These are phyloP conservation scores for Colletotrichum falcatum DNA, from an alignment of 2,329 filamentous ascomycete genomes.

Conservation along the genomic window DNA sequence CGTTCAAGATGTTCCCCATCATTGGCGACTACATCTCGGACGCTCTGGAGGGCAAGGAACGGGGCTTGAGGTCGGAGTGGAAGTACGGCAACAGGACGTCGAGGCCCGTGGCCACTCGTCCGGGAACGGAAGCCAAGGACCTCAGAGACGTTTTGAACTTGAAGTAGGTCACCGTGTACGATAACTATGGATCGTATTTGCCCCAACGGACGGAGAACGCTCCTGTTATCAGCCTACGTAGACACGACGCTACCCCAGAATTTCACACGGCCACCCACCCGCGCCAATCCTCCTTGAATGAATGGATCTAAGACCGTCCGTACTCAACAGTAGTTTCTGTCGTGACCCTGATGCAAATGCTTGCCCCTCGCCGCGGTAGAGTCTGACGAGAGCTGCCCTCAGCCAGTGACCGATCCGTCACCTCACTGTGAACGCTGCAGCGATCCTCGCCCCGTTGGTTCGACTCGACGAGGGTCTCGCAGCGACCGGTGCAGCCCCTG, in stretches of 20 bases:
- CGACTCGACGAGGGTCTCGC: constrained; percentile 17
- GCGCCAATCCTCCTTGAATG: background rate
- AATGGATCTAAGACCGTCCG: constrained; percentile 4
- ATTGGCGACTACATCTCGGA: constrained; percentile 44
- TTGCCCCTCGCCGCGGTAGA: background rate
- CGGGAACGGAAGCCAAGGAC: constrained; percentile 43
- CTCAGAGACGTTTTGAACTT: constrained; percentile 41
- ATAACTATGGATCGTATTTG: background rate
- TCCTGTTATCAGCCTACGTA: background rate
- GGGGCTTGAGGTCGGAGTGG: constrained; percentile 43
- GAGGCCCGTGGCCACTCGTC: constrained; percentile 39
- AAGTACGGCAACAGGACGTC: constrained; percentile 40
- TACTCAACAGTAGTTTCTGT: constrained; percentile 36
- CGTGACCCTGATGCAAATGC: constrained; percentile 28
- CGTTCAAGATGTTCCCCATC: constrained; percentile 47
- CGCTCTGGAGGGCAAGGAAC: constrained; percentile 40
- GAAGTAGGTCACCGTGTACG: background rate
- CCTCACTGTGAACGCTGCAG: background rate
- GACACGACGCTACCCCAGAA: background rate
- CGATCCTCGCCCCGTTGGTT: background rate
- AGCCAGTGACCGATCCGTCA: background rate
- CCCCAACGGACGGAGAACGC: too few relatives aligned
- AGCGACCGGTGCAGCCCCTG: background rate
- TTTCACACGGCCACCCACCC: background rate
- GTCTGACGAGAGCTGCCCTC: background rate